phyloP scores from a whole-genome alignment of 495 filamentous ascomycete genomes.

The Trichoderma asperelloides region DNA sequence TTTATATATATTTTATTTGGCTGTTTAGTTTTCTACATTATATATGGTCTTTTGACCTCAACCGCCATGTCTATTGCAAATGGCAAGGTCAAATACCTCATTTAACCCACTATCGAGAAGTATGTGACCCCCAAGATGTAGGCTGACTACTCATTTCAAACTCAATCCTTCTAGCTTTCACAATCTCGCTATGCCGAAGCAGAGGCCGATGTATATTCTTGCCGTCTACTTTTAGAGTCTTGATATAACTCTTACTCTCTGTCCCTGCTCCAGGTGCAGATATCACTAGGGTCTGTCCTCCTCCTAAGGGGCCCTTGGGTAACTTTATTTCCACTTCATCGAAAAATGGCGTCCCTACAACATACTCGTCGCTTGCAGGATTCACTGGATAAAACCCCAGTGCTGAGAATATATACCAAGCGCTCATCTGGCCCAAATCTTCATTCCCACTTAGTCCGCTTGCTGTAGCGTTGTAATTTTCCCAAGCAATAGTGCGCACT shows the following conservation, averaged over 20 bases:
- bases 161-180: slow-evolving; percentile 16
- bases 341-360: slow-evolving; percentile 22
- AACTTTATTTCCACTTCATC: slow-evolving; percentile 19
- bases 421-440: slow-evolving; percentile 26
- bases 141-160: slow-evolving; percentile 22
- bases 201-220: slow-evolving; percentile 15
- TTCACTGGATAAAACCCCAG: slow-evolving; percentile 24
- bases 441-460: slow-evolving; percentile 23
- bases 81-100: no score
- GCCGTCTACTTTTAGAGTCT: slow-evolving; percentile 20
- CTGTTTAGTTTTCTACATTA: no score
- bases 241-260: slow-evolving; percentile 17
- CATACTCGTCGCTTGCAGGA: slow-evolving; percentile 21
- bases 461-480: slow-evolving; percentile 21
- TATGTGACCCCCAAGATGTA: slow-evolving; percentile 19
- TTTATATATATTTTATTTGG: no score
- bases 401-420: slow-evolving; percentile 24
- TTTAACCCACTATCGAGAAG: no score
- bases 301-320: slow-evolving; percentile 13
- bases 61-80: no score
- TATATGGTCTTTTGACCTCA: no score
- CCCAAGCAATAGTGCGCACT: slow-evolving; percentile 19
- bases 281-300: slow-evolving; percentile 11
- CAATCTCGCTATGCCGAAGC: slow-evolving; percentile 20
- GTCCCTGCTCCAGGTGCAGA: slow-evolving; percentile 13